A percentile compares a stretch with the other conserved stretches of the same genome.
Conservation (phyloP, 371 early-diverging fungal species). For the Syncephalastrum racemosum region DNA sequence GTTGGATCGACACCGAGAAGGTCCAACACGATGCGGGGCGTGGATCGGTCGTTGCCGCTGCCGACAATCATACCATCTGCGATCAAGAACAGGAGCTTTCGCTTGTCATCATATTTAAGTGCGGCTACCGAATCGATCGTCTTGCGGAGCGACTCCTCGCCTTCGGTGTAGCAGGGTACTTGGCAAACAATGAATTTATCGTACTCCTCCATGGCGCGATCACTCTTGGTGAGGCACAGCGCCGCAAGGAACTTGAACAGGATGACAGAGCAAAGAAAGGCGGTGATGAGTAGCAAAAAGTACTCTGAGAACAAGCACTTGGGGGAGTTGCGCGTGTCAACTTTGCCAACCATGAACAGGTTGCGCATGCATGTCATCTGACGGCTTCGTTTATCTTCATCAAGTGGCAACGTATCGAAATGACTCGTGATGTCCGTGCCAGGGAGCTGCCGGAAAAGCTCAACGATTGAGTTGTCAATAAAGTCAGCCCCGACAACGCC, state of each 20-base stretch:
- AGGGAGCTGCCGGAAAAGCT: conserved; percentile 61
- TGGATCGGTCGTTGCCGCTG: conserved; percentile 95
- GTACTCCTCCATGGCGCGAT: conserved; percentile 55
- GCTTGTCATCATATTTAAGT: conserved; percentile 90
- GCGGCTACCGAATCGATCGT: conserved; percentile 93
- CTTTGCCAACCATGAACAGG: conserved; percentile 83
- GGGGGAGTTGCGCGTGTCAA: conserved; percentile 83
- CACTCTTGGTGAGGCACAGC: conserved; percentile 58
- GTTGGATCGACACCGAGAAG: conserved; percentile 86
- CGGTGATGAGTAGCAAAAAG: conserved; percentile 76
- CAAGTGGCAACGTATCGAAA: conserved; percentile 54
- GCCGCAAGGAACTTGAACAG: conserved; percentile 93
- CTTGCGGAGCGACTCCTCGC: conserved; percentile 88
- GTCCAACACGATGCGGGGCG: conserved; percentile 96
- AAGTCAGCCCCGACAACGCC: conserved; percentile 38
- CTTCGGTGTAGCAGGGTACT: conserved; percentile 98
- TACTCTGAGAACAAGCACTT: conserved; percentile 88
- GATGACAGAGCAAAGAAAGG: conserved; percentile 82
- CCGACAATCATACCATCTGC: conserved; percentile 95
- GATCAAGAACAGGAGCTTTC: conserved; percentile 92
- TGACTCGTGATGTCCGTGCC: conserved; percentile 70
- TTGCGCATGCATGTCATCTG: conserved; percentile 74
- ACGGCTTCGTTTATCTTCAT: conserved; percentile 31
- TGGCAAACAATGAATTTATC: conserved; percentile 91
- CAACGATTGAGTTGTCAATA: conserved; percentile 60